Evolutionary conservation across 2,329 filamentous ascomycete genomes (phyloP).

Genomic region (Aspergillus udagawae): DNA sequence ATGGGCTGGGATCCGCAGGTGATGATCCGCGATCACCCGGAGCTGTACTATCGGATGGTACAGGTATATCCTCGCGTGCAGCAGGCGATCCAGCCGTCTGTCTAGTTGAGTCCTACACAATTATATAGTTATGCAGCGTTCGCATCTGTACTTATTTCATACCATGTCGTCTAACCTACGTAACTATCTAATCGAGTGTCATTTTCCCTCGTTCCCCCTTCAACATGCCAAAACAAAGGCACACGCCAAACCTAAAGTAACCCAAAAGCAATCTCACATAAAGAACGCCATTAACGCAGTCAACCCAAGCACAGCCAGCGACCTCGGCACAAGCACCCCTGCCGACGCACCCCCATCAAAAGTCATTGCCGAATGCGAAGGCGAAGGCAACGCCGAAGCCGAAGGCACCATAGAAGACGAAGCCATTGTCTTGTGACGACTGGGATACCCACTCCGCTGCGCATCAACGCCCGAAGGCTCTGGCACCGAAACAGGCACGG

Average conservation of each 20-base stretch:
- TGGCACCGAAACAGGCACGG: background rate
- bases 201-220: too few species aligned
- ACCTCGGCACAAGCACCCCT: background rate
- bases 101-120: conserved; percentile 31
- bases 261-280: too few species aligned
- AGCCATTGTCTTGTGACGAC: background rate
- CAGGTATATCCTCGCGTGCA: conserved; percentile 80
- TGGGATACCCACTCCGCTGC: background rate
- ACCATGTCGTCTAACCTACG: background rate
- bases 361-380: background rate
- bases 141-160: background rate
- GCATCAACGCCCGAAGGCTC: background rate
- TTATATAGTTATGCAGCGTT: too few species aligned
- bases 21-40: conserved; percentile 73
- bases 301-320: background rate
- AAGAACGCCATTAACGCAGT: too few species aligned
- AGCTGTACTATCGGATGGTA: conserved; percentile 76
- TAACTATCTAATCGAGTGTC: background rate
- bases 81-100: conserved; percentile 61
- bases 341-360: background rate
- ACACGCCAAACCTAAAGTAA: too few species aligned
- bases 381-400: background rate
- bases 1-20: conserved; percentile 63
- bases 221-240: too few species aligned
- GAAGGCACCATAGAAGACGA: background rate